Percentiles rank a stretch among this genome's conserved stretches.
These are phyloP conservation scores for Solanum ossicruentum DNA, from an alignment of 257 asterid genomes.

Conservation along the genomic window DNA sequence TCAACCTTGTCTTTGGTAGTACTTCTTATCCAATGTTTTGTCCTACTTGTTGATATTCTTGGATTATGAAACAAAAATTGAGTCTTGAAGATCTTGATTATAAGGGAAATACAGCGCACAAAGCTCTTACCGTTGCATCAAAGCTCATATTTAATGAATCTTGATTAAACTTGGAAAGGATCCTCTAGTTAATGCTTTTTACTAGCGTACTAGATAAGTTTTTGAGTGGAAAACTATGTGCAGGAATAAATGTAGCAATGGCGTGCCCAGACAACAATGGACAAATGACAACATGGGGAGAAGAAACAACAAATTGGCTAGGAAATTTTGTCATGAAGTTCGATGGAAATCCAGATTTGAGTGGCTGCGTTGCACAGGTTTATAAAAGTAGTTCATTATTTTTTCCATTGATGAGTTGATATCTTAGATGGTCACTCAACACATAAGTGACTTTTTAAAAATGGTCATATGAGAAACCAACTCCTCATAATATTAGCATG, in stretches of 20 bases:
- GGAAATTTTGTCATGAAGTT: conserved; percentile 59
- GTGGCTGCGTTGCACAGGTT: conserved; percentile 55
- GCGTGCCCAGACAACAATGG: conserved; percentile 73
- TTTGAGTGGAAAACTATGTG: not conserved
- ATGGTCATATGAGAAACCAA: not conserved
- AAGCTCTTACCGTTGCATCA: not conserved
- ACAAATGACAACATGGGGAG: conserved; percentile 35
- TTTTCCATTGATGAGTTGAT: not conserved
- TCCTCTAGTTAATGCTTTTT: not conserved
- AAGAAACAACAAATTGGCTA: conserved; percentile 63
- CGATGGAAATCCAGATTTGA: conserved; percentile 59
- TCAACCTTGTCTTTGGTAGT: not conserved
- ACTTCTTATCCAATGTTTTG: not conserved
- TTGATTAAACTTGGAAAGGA: not conserved
- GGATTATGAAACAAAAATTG: not conserved
- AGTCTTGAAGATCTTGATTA: not conserved
- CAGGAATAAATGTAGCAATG: conserved; percentile 68
- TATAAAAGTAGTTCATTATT: not conserved
- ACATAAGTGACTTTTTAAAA: too few species aligned
- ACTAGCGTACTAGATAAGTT: not conserved
- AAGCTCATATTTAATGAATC: not conserved
- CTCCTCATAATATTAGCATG: not conserved
- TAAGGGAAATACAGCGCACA: not conserved
- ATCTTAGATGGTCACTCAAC: not conserved
- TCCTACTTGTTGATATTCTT: not conserved